Evolutionary conservation across 192 early-diverging fungal genomes (phyloP).

Genomic region (Backusella luteola): DNA sequence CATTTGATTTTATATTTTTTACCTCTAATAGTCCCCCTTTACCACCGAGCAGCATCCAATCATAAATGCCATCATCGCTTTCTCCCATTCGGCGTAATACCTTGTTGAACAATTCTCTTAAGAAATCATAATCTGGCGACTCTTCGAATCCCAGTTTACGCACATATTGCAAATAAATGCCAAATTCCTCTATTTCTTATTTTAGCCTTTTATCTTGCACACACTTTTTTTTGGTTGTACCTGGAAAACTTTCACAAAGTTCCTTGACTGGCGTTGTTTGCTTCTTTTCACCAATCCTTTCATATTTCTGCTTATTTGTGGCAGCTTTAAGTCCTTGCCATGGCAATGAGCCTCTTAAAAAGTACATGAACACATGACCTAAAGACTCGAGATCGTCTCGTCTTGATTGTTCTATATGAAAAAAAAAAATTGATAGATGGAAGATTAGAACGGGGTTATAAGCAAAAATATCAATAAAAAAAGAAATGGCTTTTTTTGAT

Average conservation of each 20-base stretch:
- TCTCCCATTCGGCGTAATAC: slow-evolving; percentile 68
- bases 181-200: slow-evolving; percentile 73
- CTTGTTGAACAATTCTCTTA: slow-evolving; percentile 82
- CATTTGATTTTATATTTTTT: background rate
- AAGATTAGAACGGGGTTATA: background rate
- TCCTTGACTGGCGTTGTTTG: slow-evolving; percentile 87
- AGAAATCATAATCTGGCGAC: slow-evolving; percentile 95
- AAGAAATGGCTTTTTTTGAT: too few relatives aligned
- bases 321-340: slow-evolving; percentile 99
- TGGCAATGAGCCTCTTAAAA: slow-evolving; percentile 88
- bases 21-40: slow-evolving; percentile 48
- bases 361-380: slow-evolving; percentile 99
- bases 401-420: slow-evolving; percentile 84
- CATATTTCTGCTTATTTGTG: slow-evolving; percentile 99
- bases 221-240: slow-evolving; percentile 27
- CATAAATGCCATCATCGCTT: slow-evolving; percentile 89
- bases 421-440: background rate
- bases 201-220: too few relatives aligned
- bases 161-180: slow-evolving; percentile 84
- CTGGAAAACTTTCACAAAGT: slow-evolving; percentile 85
- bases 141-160: slow-evolving; percentile 94
- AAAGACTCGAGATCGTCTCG: slow-evolving; percentile 97
- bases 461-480: background rate
- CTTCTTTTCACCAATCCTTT: slow-evolving; percentile 99
- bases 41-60: slow-evolving; percentile 80